A percentile compares a stretch with the other conserved stretches of the same genome.
Conservation (phyloP, 306 rosid species). For the Fragaria ananassa region DNA sequence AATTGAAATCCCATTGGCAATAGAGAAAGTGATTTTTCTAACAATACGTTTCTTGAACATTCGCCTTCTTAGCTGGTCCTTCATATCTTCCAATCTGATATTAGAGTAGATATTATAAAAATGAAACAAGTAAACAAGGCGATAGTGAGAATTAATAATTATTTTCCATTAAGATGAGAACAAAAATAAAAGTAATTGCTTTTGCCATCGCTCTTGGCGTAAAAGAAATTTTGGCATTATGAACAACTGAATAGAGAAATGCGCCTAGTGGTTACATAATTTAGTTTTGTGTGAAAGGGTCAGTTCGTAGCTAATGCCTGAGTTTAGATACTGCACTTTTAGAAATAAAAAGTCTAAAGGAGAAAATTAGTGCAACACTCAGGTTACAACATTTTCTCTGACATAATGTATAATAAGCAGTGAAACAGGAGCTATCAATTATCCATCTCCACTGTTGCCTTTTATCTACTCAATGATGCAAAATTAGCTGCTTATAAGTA, state of each 20-base stretch:
- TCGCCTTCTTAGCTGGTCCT: slow-evolving; percentile 80
- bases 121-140: neutral
- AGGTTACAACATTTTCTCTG: neutral
- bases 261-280: neutral
- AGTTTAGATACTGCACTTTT: neutral
- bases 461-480: neutral
- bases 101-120: slow-evolving; percentile 14
- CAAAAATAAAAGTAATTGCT: neutral
- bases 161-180: neutral
- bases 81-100: slow-evolving; percentile 86
- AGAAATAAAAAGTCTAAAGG: neutral
- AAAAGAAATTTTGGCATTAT: neutral
- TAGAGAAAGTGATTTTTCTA: slow-evolving; percentile 53
- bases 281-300: neutral
- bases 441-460: neutral
- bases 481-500: neutral
- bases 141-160: neutral
- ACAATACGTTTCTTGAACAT: slow-evolving; percentile 86
- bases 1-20: slow-evolving; percentile 66
- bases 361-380: neutral
- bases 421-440: neutral
- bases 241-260: neutral
- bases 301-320: neutral
- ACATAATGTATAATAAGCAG: neutral
- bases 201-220: neutral